Evolutionary conservation across 352 stramenopile species (phyloP), one percentile per base, ranked within the genome.

Genomic region (Phytopythium vexans): DNA sequence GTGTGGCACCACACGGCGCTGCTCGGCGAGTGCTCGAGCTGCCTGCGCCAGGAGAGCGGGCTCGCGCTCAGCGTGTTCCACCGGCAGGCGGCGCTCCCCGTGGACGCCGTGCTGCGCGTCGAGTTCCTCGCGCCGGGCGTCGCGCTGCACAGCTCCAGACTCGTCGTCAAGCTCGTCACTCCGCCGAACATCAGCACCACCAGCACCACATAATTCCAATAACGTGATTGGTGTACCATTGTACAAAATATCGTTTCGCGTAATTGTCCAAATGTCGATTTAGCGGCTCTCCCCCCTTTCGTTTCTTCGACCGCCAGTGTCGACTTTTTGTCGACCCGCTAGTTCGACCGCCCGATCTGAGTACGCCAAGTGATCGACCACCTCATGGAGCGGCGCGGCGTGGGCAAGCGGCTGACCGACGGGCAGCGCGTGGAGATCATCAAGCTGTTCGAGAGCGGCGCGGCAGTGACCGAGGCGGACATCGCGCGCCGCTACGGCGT

Each of bases 341-440:
- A 27, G 21, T 27, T 27, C 21, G 21, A 27, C 21, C 21, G 21
- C 21, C 21, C 21, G 21, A 27, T 27, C 21, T 27, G 21, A 27
- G 21, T 27, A 27, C 21, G 21, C 21, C 21, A 27, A 27, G 21
- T 27, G 21, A 27, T 27, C 21, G 21, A 27, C 21, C 21, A 27
- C 21, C 21, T 27, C 0, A 73, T 73, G 64, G 68, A 72, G 35
- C 68, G 68, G 12, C 64, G 68, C 32, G 68, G 68, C 10, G 66
- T 72, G 49, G 68, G 70, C 43, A 77, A 77, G 58, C 70, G 70
- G 15, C 54, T 80, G 40, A 80, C 68, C 21, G 68, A 80, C 45
- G 66, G 66, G 10, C 70, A 80, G 58, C 70, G 68, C 50, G 62
- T 80, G 55, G 70, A 80, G 64, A 80, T 77, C 64, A 68, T 80